These are phyloP conservation scores for Ophiocordyceps robertsii DNA, from an alignment of 2,329 filamentous ascomycete species.

Conservation along the genomic window DNA sequence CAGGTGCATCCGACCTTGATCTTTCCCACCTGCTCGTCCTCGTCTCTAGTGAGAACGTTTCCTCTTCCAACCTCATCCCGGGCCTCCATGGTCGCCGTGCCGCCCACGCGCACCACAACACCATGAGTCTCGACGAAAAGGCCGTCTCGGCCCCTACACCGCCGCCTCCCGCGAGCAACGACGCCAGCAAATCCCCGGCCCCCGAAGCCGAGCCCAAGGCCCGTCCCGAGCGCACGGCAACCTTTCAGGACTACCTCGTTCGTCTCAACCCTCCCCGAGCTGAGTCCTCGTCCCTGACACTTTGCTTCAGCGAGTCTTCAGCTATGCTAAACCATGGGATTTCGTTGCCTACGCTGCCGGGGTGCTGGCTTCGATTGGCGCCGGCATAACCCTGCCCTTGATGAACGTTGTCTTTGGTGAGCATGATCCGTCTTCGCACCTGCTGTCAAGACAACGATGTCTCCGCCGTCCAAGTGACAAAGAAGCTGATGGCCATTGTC, in stretches of 20 bases:
- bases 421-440: background rate
- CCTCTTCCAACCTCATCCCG: no score
- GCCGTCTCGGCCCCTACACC: background rate
- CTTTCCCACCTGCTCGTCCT: no score
- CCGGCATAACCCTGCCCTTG: conserved; percentile 41
- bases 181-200: background rate
- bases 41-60: no score
- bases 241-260: conserved; percentile 29
- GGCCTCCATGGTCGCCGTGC: no score
- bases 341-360: conserved; percentile 32
- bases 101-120: background rate
- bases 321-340: conserved; percentile 40
- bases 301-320: conserved; percentile 32
- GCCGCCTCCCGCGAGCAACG: background rate
- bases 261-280: background rate
- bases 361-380: conserved; percentile 32
- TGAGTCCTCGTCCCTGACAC: background rate
- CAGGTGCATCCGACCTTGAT: no score
- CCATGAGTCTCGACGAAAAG: background rate
- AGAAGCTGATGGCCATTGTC: conserved; percentile 1
- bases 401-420: conserved; percentile 47
- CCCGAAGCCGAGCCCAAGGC: background rate
- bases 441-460: background rate
- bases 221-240: conserved; percentile 25
- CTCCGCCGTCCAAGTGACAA: background rate